These are phyloP conservation scores for Begonia fuchsioides DNA, from an alignment of 306 rosid genomes.

Conservation along the genomic window DNA sequence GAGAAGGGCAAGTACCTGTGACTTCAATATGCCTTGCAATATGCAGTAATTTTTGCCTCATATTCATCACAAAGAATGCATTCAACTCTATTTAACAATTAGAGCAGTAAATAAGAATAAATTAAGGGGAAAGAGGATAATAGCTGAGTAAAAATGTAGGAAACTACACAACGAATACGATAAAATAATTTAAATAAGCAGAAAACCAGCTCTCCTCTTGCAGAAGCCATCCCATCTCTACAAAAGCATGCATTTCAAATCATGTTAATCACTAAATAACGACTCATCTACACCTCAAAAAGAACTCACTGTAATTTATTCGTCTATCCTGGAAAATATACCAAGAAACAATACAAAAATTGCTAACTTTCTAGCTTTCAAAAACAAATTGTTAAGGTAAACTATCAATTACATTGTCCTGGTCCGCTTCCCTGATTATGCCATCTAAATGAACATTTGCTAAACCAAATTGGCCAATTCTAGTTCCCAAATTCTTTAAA, in stretches of 20 bases:
- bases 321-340: not conserved
- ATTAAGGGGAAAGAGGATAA: no score
- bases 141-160: no score
- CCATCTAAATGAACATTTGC: not conserved
- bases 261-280: slow-evolving; percentile 1
- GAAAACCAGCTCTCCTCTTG: not conserved
- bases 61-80: no score
- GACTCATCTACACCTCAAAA: no score
- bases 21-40: no score
- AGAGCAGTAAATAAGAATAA: no score
- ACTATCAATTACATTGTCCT: not conserved
- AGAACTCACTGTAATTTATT: not conserved
- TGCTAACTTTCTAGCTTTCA: not conserved
- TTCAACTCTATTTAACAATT: no score
- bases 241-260: not conserved
- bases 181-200: not conserved
- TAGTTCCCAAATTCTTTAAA: slow-evolving; percentile 56
- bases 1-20: no score
- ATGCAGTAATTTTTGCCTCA: no score
- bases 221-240: not conserved
- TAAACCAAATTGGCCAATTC: slow-evolving; percentile 56
- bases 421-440: not conserved
- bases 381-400: not conserved
- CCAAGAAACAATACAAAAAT: not conserved
- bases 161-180: not conserved